Conservation (phyloP, 1,139 yeast species). For the Nematodospora anomalae region DNA sequence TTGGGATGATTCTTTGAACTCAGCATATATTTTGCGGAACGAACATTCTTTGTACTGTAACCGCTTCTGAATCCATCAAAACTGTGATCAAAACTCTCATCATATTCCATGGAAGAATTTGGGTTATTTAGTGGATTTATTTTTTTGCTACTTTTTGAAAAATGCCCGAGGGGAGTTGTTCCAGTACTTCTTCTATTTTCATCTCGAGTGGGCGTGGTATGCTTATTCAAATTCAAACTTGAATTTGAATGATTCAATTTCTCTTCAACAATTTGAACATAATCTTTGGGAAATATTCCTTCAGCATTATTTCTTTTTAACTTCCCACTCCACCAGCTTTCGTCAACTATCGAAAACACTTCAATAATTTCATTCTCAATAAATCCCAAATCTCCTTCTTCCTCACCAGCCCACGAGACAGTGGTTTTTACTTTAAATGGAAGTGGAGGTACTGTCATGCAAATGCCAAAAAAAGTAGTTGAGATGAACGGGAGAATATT, state of each 20-base stretch:
- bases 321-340: constrained; percentile 90
- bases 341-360: constrained; percentile 77
- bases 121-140: constrained; percentile 18
- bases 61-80: constrained; percentile 19
- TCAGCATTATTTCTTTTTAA: constrained; percentile 76
- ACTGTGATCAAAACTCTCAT: constrained; percentile 28
- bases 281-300: constrained; percentile 86
- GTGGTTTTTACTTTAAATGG: constrained; percentile 78
- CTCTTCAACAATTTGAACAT: constrained; percentile 62
- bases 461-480: constrained; percentile 1
- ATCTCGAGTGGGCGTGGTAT: constrained; percentile 16
- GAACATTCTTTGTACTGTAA: constrained; percentile 10
- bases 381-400: constrained; percentile 87
- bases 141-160: constrained; percentile 17
- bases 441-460: constrained; percentile 28
- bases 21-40: constrained; percentile 16
- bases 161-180: constrained; percentile 18
- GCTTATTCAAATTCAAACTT: constrained; percentile 16
- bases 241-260: constrained; percentile 17
- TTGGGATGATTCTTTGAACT: constrained; percentile 18
- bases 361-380: constrained; percentile 91
- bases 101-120: constrained; percentile 23
- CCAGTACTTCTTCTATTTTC: constrained; percentile 16
- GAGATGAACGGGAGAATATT: background rate
- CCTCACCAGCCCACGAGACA: constrained; percentile 90